Conservation (phyloP, 2,329 filamentous ascomycete species). For the Whalleya microplaca region DNA sequence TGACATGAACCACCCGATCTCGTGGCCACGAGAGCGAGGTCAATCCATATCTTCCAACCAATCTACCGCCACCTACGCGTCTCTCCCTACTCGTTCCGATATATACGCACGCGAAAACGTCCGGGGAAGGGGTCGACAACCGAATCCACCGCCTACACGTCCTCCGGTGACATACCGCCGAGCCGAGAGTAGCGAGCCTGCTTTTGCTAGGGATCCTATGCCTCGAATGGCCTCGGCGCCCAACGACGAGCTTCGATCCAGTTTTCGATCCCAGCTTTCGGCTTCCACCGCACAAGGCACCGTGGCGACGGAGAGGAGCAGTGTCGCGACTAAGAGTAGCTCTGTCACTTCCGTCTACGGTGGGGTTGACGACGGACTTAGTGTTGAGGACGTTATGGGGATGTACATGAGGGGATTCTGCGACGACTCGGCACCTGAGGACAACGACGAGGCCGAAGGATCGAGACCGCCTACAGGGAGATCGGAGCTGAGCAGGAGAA, state of each 20-base stretch:
- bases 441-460: constrained; percentile 43
- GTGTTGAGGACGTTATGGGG: constrained; percentile 70
- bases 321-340: constrained; percentile 78
- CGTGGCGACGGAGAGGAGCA: constrained; percentile 78
- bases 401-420: constrained; percentile 69
- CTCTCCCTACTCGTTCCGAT: constrained; percentile 47
- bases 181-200: constrained; percentile 44
- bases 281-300: constrained; percentile 62
- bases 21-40: constrained; percentile 50
- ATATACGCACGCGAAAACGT: constrained; percentile 34
- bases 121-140: constrained; percentile 33
- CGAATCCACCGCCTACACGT: constrained; percentile 30
- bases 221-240: constrained; percentile 50
- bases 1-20: constrained; percentile 27
- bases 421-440: constrained; percentile 52
- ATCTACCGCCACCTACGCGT: constrained; percentile 51
- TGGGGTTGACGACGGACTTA: constrained; percentile 57
- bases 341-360: constrained; percentile 66
- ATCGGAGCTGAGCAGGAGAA: constrained; percentile 44
- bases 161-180: constrained; percentile 38
- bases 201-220: constrained; percentile 41
- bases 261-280: constrained; percentile 60
- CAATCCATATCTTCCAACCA: constrained; percentile 53
- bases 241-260: constrained; percentile 57
- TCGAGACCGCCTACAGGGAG: constrained; percentile 43